Percentiles rank a stretch among this genome's conserved stretches.
These are phyloP conservation scores for Polytolypa hystricis DNA, from an alignment of 2,329 filamentous ascomycete genomes.

Conservation along the genomic window DNA sequence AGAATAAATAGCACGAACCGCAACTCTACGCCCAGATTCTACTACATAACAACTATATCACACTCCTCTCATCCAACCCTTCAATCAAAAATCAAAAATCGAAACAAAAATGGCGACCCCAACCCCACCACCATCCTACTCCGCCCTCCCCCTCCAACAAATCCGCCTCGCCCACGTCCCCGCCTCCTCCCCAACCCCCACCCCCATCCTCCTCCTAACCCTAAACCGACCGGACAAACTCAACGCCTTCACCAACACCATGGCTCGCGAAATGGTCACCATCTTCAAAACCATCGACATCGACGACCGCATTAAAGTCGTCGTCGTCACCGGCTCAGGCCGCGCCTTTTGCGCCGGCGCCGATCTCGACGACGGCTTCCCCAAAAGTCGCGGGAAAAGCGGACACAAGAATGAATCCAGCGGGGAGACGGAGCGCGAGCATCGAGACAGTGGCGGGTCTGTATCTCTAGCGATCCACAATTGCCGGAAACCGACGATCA, in stretches of 20 bases:
- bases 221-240: constrained; percentile 47
- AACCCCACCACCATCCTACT: constrained; percentile 22
- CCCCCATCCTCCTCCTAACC: constrained; percentile 37
- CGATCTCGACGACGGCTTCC: constrained; percentile 44
- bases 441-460: constrained; percentile 24
- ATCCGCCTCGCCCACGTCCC: constrained; percentile 30
- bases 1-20: not conserved
- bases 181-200: constrained; percentile 38
- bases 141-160: constrained; percentile 21
- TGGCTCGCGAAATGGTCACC: constrained; percentile 37
- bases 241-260: constrained; percentile 46
- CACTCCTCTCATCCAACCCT: not conserved
- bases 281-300: constrained; percentile 39
- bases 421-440: too few species aligned
- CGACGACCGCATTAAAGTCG: constrained; percentile 43
- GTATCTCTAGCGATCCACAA: constrained; percentile 44
- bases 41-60: not conserved
- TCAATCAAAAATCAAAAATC: not conserved
- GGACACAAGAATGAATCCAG: too few species aligned
- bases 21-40: not conserved
- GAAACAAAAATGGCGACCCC: not conserved
- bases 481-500: constrained; percentile 48
- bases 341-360: constrained; percentile 46
- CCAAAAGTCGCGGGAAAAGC: constrained; percentile 9
- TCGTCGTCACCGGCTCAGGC: constrained; percentile 45